These are phyloP conservation scores for Phytomonas francai DNA, from an alignment of 208 protist species.

Conservation along the genomic window DNA sequence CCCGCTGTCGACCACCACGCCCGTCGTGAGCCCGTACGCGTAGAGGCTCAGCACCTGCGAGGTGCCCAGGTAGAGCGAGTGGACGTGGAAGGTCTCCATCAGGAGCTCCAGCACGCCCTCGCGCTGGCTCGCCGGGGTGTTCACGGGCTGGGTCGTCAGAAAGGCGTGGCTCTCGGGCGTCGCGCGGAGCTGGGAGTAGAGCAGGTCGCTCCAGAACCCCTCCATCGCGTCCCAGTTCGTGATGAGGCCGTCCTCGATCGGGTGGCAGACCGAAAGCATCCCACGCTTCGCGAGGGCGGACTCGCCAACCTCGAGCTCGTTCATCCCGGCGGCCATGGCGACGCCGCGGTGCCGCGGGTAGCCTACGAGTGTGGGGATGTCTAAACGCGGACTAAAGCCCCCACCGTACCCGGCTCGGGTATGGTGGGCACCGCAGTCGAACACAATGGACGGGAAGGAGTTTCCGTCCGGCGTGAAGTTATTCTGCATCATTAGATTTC, in stretches of 20 bases:
- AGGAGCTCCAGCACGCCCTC: slow-evolving; percentile 90
- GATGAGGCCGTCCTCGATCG: slow-evolving; percentile 75
- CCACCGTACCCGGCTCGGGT: slow-evolving; percentile 83
- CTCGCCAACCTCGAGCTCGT: slow-evolving; percentile 85
- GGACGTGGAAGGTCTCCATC: slow-evolving; percentile 92
- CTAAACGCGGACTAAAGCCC: slow-evolving; percentile 72
- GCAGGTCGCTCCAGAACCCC: slow-evolving; percentile 86
- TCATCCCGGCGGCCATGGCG: slow-evolving; percentile 87
- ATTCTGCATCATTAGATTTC: too few relatives aligned
- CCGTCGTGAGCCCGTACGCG: slow-evolving; percentile 89
- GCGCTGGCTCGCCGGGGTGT: slow-evolving; percentile 68
- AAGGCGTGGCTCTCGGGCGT: slow-evolving; percentile 89
- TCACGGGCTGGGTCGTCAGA: slow-evolving; percentile 80
- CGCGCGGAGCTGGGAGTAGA: slow-evolving; percentile 87
- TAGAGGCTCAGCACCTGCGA: slow-evolving; percentile 92
- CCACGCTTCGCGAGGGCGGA: slow-evolving; percentile 79
- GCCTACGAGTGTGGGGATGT: slow-evolving; percentile 86
- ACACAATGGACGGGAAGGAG: slow-evolving; percentile 31
- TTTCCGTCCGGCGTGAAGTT: too few relatives aligned
- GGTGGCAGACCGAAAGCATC: slow-evolving; percentile 54
- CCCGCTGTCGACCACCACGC: slow-evolving; percentile 91
- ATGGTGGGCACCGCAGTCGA: slow-evolving; percentile 76
- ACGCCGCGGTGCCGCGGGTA: slow-evolving; percentile 84
- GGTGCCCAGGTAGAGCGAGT: slow-evolving; percentile 86
- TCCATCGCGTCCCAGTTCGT: slow-evolving; percentile 90